phyloP scores from a whole-genome alignment of 768 basidiomycete genomes.

The Auricularia sp. region DNA sequence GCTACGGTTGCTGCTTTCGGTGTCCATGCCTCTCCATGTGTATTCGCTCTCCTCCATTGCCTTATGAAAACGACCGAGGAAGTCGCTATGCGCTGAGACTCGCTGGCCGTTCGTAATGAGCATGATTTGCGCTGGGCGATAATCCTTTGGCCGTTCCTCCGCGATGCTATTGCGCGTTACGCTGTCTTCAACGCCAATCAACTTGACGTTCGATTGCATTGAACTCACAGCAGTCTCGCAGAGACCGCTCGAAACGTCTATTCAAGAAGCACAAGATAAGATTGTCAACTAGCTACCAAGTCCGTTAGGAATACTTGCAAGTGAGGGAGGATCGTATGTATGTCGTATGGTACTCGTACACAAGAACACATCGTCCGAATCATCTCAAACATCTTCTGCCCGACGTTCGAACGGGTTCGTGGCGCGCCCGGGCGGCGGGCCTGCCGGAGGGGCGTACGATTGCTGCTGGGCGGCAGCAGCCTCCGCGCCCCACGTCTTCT shows the following conservation, averaged over 20 bases:
- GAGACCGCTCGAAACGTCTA: no score
- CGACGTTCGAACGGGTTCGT: not conserved
- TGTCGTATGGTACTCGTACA: not conserved
- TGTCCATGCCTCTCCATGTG: not conserved
- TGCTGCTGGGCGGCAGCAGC: slow-evolving; percentile 14
- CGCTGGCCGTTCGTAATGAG: no score
- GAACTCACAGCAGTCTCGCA: no score
- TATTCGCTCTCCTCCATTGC: not conserved
- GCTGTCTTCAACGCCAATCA: no score
- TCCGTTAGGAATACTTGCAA: not conserved
- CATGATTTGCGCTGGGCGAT: no score
- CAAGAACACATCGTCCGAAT: no score
- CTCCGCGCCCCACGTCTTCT: slow-evolving; percentile 11
- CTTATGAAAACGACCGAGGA: slow-evolving; percentile 2
- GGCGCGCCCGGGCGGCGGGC: slow-evolving; percentile 31
- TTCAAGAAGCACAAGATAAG: not conserved
- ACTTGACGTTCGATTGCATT: no score
- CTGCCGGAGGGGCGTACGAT: slow-evolving; percentile 39
- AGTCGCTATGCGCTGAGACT: not conserved
- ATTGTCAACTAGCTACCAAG: not conserved
- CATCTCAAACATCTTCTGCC: not conserved
- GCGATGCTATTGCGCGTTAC: not conserved
- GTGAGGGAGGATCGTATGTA: not conserved
- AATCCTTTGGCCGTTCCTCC: no score
- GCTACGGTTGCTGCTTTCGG: not conserved